Conservation (phyloP, 345 rosid species). For the Syzygium jambos region DNA sequence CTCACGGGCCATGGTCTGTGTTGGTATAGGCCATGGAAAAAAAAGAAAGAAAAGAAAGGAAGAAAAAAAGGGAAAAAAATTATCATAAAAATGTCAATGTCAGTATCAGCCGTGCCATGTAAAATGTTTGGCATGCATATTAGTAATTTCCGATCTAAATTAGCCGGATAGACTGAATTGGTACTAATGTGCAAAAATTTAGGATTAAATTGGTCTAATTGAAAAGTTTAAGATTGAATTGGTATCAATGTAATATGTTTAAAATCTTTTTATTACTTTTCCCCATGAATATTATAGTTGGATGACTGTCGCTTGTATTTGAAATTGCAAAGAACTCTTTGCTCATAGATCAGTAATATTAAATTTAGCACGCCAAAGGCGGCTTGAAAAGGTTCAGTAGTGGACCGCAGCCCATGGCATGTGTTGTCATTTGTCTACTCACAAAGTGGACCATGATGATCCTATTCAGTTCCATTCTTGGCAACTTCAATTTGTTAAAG, state of each 20-base stretch:
- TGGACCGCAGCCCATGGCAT: background rate
- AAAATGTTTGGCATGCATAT: rapidly evolving
- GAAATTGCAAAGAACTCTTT: background rate
- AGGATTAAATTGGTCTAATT: background rate
- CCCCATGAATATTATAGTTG: background rate
- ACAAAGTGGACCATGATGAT: background rate
- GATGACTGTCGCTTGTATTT: background rate
- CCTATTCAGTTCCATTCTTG: background rate
- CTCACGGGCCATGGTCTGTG: too few species aligned
- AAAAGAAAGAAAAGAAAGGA: background rate
- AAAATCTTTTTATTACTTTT: background rate
- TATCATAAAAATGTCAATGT: background rate
- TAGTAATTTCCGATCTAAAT: background rate
- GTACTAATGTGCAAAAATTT: background rate
- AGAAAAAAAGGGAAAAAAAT: rapidly evolving
- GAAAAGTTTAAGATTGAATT: background rate
- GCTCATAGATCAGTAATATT: background rate
- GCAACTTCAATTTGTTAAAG: background rate
- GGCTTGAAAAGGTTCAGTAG: background rate
- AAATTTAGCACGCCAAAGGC: background rate
- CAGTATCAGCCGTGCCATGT: background rate
- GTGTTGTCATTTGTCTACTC: background rate
- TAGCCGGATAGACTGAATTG: rapidly evolving
- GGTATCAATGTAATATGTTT: too few species aligned
- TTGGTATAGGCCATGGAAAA: too few species aligned